phyloP scores from a whole-genome alignment of 768 basidiomycete genomes.

The Suillus fuscotomentosus region DNA sequence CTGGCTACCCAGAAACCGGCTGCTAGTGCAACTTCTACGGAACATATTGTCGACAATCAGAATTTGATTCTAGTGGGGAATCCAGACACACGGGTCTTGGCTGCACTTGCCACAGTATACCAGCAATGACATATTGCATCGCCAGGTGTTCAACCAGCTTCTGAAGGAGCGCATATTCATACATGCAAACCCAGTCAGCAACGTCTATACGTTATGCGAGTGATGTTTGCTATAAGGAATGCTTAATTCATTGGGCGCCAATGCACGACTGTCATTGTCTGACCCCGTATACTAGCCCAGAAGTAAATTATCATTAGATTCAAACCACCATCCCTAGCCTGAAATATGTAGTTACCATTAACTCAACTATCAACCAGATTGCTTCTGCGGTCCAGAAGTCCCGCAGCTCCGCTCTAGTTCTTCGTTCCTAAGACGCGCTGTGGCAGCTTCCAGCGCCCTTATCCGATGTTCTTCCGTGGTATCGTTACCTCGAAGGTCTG shows the following conservation, averaged over 20 bases:
- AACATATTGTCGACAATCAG: not conserved
- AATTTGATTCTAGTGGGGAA: not conserved
- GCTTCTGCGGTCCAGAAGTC: slow-evolving; percentile 32
- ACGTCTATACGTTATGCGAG: not conserved
- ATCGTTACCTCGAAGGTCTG: slow-evolving; percentile 31
- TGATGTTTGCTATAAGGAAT: not conserved
- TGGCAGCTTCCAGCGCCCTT: slow-evolving; percentile 58
- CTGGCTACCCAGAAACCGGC: not conserved
- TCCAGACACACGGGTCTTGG: not conserved
- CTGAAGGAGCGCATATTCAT: not conserved
- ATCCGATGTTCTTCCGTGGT: slow-evolving; percentile 57
- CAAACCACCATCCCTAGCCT: not conserved
- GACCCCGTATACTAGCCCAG: not conserved
- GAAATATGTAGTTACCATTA: not conserved
- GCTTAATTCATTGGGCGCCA: not conserved
- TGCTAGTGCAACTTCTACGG: not conserved
- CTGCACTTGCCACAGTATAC: not conserved
- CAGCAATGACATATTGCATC: not conserved
- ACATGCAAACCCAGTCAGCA: not conserved
- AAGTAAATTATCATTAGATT: too few relatives aligned
- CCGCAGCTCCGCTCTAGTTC: slow-evolving; percentile 73
- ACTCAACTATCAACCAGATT: not conserved
- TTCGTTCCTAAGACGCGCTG: slow-evolving; percentile 55
- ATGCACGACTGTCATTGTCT: not conserved
- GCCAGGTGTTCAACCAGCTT: not conserved